Percentiles rank a stretch among this genome's conserved stretches.
Conservation (phyloP, 2,329 filamentous ascomycete species). For the Colletotrichum sp. region DNA sequence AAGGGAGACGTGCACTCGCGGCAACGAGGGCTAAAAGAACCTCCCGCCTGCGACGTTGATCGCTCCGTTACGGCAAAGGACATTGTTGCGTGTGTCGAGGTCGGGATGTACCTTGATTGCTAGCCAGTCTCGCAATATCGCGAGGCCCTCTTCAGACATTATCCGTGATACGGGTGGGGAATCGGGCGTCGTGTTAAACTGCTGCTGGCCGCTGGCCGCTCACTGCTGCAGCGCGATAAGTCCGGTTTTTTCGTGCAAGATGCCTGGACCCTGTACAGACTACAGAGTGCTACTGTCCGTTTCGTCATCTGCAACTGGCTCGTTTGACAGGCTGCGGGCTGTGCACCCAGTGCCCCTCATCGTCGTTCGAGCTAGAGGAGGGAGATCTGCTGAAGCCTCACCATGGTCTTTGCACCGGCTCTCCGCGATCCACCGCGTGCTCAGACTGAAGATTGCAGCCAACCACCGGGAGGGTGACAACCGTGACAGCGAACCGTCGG, state of each 20-base stretch:
- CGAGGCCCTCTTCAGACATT: slow-evolving; percentile 8
- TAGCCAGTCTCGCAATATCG: not conserved
- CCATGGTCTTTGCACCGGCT: slow-evolving; percentile 4
- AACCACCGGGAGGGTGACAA: slow-evolving; percentile 9
- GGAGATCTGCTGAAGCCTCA: slow-evolving; percentile 17
- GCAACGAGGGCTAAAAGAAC: slow-evolving; percentile 13
- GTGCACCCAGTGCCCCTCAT: slow-evolving; percentile 8
- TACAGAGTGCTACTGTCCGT: slow-evolving; percentile 2
- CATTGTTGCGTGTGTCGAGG: not conserved
- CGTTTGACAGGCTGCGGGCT: slow-evolving; percentile 14
- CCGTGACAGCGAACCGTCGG: slow-evolving; percentile 11
- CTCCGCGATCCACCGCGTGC: slow-evolving; percentile 11
- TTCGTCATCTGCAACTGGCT: slow-evolving; percentile 17
- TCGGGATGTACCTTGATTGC: slow-evolving; percentile 13
- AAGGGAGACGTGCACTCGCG: slow-evolving; percentile 11
- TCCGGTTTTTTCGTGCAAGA: not conserved
- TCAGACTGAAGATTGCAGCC: not conserved
- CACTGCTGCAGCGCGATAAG: slow-evolving; percentile 4
- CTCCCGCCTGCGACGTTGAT: slow-evolving; percentile 15
- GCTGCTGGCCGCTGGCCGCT: slow-evolving; percentile 10
- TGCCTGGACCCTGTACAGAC: slow-evolving; percentile 10
- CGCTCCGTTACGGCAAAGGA: not conserved
- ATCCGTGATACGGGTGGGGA: slow-evolving; percentile 17
- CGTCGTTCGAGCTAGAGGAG: slow-evolving; percentile 3
- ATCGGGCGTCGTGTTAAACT: slow-evolving; percentile 9